Evolutionary conservation across 148 eudicot species (phyloP).

Genomic region (Agrostemma githago): DNA sequence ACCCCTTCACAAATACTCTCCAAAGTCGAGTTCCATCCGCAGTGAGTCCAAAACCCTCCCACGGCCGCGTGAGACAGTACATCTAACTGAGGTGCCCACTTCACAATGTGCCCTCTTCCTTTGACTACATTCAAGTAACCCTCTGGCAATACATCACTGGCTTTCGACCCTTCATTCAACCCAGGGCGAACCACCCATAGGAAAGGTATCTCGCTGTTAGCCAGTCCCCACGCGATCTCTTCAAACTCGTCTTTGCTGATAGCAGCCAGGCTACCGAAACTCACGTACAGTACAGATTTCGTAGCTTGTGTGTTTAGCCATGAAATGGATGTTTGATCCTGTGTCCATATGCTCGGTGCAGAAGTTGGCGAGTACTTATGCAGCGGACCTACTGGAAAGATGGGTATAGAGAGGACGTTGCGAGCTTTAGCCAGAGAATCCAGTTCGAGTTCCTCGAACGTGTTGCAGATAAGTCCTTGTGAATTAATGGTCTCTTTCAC

Average conservation of each 20-base stretch:
- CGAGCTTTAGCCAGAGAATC: slow-evolving; percentile 22
- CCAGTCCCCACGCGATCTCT: slow-evolving; percentile 51
- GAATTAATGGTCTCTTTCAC: slow-evolving; percentile 29
- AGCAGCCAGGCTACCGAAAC: slow-evolving; percentile 50
- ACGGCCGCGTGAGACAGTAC: slow-evolving; percentile 41
- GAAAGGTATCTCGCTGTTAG: slow-evolving; percentile 44
- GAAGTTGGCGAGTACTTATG: slow-evolving; percentile 35
- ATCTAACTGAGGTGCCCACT: slow-evolving; percentile 57
- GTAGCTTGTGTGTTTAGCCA: slow-evolving; percentile 44
- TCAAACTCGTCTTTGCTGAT: slow-evolving; percentile 27
- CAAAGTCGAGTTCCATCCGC: slow-evolving; percentile 58
- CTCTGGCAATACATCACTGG: slow-evolving; percentile 31
- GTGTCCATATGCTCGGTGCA: slow-evolving; percentile 22
- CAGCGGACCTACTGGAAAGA: slow-evolving; percentile 38
- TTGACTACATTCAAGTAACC: slow-evolving; percentile 26
- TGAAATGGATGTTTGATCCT: slow-evolving; percentile 31
- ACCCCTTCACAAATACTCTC: slow-evolving; percentile 57
- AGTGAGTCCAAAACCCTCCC: slow-evolving; percentile 55
- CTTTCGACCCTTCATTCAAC: slow-evolving; percentile 19
- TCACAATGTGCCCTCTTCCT: slow-evolving; percentile 31
- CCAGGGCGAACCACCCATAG: slow-evolving; percentile 48
- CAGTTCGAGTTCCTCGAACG: slow-evolving; percentile 43
- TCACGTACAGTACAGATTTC: slow-evolving; percentile 44
- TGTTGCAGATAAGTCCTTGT: slow-evolving; percentile 45
- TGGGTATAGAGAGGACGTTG: slow-evolving; percentile 27